Evolutionary conservation across 208 protist genomes (phyloP), one percentile per base, ranked within the genome.

Genomic region (Acanthamoeba triangularis): DNA sequence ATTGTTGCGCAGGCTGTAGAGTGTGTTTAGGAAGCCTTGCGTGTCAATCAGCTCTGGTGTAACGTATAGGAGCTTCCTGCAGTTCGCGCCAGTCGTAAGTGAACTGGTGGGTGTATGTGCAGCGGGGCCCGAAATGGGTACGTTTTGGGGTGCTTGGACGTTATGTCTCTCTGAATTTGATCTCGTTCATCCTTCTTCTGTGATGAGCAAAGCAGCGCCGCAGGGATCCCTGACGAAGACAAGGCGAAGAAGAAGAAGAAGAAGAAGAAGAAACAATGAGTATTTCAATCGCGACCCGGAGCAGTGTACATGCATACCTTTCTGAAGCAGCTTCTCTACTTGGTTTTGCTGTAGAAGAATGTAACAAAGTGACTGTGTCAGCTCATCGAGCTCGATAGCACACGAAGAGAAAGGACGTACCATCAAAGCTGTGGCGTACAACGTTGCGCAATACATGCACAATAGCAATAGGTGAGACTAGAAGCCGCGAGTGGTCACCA

Each of bases 1-100:
- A 18, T 61, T 30, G 37, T 94, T 94, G 16, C 33, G 52, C 41
- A 97, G 63, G 6, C 13, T 56, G 18, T 74, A 67, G 1, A 96
- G 96, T 59, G 69, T 91, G 6, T 95, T 78, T 8, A 82, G 72
- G 63, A 96, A 96, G 37, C 61, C 30, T 33, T 92, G n/a, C 23
- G 67, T 94, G 59, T 61, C 56, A 5, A 98, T 93, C 30, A 95
- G 94, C 47, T 98, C 97, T 3, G 97, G 97, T 37, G 97, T 97
- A 2, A 97, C 91, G 61, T 98, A 98, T 0, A 98, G 33, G 44
- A 98, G 11, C 61, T 96, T 97, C n/a, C 82, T 90, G 82, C 35
- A 65, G 20, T 2, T 59, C 30, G 30, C 52, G 3, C 52, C 52
- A 56, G 14, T 56, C 52, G 52, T 56, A 18, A 56, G 52, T 88